phyloP scores from a whole-genome alignment of 805 yeast species.

The Yarrowia porcina region DNA sequence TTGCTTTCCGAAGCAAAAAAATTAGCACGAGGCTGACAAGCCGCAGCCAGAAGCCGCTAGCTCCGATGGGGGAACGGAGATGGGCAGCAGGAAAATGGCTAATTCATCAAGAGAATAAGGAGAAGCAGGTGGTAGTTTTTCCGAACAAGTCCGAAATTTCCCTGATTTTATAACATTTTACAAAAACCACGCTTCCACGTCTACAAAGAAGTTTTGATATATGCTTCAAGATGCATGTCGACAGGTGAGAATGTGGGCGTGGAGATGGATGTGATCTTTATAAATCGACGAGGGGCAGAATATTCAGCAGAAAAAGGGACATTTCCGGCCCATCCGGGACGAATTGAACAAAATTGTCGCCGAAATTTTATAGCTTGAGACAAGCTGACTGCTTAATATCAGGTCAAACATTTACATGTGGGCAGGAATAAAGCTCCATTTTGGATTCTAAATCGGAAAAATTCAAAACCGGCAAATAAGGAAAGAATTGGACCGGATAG shows the following conservation, averaged over 20 bases:
- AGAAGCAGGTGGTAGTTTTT: not conserved
- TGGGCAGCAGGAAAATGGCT: no score
- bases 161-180: not conserved
- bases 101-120: no score
- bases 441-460: not conserved
- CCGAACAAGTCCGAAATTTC: not conserved
- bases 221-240: not conserved
- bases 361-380: no score
- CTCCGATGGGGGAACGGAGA: no score
- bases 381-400: no score
- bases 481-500: not conserved
- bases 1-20: not conserved
- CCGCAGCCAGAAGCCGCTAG: not conserved
- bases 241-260: conserved; percentile 5
- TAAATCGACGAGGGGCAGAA: no score
- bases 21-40: not conserved
- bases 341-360: no score
- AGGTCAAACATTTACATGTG: no score
- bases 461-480: not conserved
- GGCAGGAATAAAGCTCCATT: no score
- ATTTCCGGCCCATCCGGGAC: no score
- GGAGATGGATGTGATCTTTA: not conserved
- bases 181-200: no score
- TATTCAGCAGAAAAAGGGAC: no score
- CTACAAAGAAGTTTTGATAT: not conserved